Evolutionary conservation across 805 yeast species (phyloP), one percentile per base, ranked within the genome.

Genomic region (Candida incommunis): DNA sequence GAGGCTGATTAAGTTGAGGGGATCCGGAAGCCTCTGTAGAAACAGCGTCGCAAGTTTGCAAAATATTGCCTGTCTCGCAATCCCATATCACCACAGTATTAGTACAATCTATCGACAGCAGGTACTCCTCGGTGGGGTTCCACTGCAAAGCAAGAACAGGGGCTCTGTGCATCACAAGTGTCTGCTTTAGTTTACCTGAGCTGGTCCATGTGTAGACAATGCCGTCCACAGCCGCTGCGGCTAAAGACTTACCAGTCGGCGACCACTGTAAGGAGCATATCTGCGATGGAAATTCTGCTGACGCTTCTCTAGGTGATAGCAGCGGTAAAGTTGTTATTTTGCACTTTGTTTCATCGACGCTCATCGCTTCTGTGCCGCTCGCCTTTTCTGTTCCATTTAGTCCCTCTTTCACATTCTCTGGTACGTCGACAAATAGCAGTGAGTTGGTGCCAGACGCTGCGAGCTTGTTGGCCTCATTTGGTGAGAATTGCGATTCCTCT

Each of bases 171-270:
- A 71, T 57, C 22, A 54, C 34, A 52, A 78, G 60, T 1, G 74
- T 71, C 43, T 76, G 79, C 47, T 74, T 67, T 31, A 85, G 64
- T 24, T 72, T 70, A 0, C 95, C 94, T 41, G 76, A 80, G 0
- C 74, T 67, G 9, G 78, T 72, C 94, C 95, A 87, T n/a, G 83
- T 66, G 46, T 90, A 64, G 5, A 87, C 54, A 53, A 82, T 90
- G 13, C 95, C 95, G 54, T 71, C 71, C 45, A 71, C 75, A 2
- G 78, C 70, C 2, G 79, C 82, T 0, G 88, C 80, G 13, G 81
- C 68, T 2, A 86, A 59, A 13, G 69, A 52, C 35, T 72, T 65
- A 0, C 42, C 44, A 2, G 25, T 31, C 13, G 43, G 40, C 16
- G 41, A 31, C 50, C 50, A 47, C 23, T 41, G 46, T 15, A 49